These are phyloP conservation scores for Opeltia flavorubescens DNA, from an alignment of 495 filamentous ascomycete genomes.

Conservation along the genomic window DNA sequence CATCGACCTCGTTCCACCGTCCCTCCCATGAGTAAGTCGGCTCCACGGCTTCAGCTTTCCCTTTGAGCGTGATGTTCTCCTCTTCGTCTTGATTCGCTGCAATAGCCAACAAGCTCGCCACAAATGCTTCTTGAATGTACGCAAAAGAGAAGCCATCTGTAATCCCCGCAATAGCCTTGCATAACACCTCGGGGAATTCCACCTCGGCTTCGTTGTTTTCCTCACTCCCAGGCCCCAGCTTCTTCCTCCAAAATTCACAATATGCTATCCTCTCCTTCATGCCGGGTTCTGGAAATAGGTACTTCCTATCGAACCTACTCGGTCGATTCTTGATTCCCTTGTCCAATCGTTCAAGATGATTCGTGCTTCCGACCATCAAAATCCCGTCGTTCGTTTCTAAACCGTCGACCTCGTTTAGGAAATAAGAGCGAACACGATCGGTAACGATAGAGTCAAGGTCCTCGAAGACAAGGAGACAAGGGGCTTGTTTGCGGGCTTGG, in stretches of 20 bases:
- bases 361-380: conserved; percentile 50
- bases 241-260: conserved; percentile 40
- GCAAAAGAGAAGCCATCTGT: conserved; percentile 51
- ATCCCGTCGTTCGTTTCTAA: conserved; percentile 53
- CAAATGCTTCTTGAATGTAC: conserved; percentile 52
- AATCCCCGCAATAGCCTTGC: conserved; percentile 37
- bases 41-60: neutral
- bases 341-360: conserved; percentile 44
- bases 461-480: conserved; percentile 44
- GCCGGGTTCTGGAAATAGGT: conserved; percentile 41
- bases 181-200: conserved; percentile 39
- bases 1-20: neutral
- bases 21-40: neutral
- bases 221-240: conserved; percentile 35
- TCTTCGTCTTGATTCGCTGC: too few relatives aligned
- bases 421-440: conserved; percentile 40
- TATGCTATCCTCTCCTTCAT: conserved; percentile 39
- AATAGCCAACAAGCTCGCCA: conserved; percentile 32
- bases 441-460: conserved; percentile 50
- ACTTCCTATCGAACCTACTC: conserved; percentile 51
- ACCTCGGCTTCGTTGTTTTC: conserved; percentile 37
- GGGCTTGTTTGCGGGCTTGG: conserved; percentile 29
- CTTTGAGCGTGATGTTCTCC: too few relatives aligned
- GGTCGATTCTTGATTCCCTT: conserved; percentile 50
- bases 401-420: conserved; percentile 60